Conservation (phyloP, 768 basidiomycete genomes). For the Phaeotremella skinneri region DNA sequence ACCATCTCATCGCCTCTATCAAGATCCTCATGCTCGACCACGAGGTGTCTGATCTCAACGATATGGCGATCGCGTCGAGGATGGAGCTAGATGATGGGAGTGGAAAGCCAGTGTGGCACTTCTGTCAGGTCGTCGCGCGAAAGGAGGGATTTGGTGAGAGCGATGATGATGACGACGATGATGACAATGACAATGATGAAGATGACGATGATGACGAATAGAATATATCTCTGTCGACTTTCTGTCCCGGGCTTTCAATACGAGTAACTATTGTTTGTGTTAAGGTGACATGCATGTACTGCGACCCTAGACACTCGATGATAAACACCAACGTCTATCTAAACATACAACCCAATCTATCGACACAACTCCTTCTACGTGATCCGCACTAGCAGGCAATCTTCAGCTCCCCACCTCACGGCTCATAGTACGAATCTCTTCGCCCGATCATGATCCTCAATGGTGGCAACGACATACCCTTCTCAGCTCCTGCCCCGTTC, state of each 20-base stretch:
- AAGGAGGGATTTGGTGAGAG: background rate
- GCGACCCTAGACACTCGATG: too few species aligned
- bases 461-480: conserved; percentile 20
- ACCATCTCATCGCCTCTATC: conserved; percentile 1
- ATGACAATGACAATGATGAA: background rate
- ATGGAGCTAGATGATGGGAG: conserved; percentile 10
- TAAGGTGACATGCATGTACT: too few species aligned
- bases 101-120: conserved; percentile 2
- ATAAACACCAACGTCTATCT: background rate
- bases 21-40: conserved; percentile 11
- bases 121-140: background rate
- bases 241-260: too few species aligned
- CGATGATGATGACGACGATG: too few species aligned
- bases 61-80: background rate
- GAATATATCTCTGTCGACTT: background rate
- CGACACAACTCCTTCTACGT: too few species aligned
- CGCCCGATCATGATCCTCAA: conserved; percentile 19
- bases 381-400: too few species aligned
- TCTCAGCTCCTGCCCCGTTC: background rate
- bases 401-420: too few species aligned
- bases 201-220: background rate
- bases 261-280: too few species aligned
- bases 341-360: background rate
- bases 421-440: conserved; percentile 12
- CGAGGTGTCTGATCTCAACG: background rate